Conservation (phyloP, 441 rosid genomes). For the Jatropha podagrica region DNA sequence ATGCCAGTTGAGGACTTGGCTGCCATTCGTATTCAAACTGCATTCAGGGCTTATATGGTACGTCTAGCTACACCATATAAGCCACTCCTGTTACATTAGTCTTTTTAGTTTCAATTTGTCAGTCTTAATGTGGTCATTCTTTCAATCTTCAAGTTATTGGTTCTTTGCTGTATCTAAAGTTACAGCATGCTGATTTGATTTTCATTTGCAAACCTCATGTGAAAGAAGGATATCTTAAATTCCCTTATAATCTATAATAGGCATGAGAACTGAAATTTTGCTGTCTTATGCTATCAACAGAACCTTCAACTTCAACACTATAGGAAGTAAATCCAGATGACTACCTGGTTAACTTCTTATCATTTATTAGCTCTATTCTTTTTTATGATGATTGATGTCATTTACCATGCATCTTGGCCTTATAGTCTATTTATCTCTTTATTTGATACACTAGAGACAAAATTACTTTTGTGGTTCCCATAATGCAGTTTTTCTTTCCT, state of each 20-base stretch:
- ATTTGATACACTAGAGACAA: not conserved
- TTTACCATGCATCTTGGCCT: not conserved
- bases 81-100: not conserved
- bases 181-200: not conserved
- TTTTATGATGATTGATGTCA: not conserved
- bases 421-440: no score
- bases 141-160: not conserved
- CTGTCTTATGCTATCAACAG: not conserved
- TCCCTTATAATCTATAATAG: not conserved
- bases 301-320: not conserved
- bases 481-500: not conserved
- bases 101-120: not conserved
- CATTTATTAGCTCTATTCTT: not conserved
- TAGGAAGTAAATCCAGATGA: not conserved
- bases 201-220: not conserved
- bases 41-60: constrained; percentile 77
- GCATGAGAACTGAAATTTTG: not conserved
- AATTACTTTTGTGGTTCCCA: not conserved
- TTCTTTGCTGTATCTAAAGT: not conserved
- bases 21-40: constrained; percentile 83
- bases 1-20: constrained; percentile 71
- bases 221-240: not conserved
- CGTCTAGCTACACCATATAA: constrained; percentile 16
- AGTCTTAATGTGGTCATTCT: no score
- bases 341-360: not conserved